These are phyloP conservation scores for Penicillium desertorum DNA, from an alignment of 495 filamentous ascomycete genomes.

Conservation along the genomic window DNA sequence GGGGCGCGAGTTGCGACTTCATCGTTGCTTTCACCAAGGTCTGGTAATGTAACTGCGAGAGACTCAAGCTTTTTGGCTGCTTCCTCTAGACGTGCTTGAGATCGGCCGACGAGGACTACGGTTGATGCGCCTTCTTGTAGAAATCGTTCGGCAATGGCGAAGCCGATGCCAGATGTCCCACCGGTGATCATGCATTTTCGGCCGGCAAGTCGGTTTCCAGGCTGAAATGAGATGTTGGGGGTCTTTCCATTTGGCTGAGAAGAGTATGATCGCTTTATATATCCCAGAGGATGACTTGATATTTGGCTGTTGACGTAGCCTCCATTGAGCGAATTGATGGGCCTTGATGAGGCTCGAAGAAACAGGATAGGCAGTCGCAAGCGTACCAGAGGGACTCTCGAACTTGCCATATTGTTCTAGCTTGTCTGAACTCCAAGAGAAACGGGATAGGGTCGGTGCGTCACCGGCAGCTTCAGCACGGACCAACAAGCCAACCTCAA, in stretches of 20 bases:
- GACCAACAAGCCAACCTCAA: slow-evolving; percentile 22
- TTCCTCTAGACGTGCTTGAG: slow-evolving; percentile 38
- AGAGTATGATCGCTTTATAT: slow-evolving; percentile 17
- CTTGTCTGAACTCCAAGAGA: background rate
- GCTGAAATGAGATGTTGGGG: slow-evolving; percentile 3
- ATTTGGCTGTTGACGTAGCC: background rate
- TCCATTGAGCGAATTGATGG: background rate
- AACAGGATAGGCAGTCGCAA: background rate
- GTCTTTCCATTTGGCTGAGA: background rate
- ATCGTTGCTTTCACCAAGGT: background rate
- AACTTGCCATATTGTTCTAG: background rate
- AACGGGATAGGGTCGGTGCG: background rate
- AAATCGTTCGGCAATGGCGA: slow-evolving; percentile 65
- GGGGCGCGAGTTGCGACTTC: slow-evolving; percentile 24
- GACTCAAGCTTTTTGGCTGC: slow-evolving; percentile 29
- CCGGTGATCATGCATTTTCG: slow-evolving; percentile 61
- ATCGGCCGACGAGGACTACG: slow-evolving; percentile 54
- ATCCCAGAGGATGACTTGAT: background rate
- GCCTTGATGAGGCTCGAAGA: background rate
- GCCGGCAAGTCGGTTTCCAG: slow-evolving; percentile 34
- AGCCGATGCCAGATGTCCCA: slow-evolving; percentile 64
- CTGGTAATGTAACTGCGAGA: slow-evolving; percentile 1
- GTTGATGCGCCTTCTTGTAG: slow-evolving; percentile 59
- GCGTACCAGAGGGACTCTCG: background rate
- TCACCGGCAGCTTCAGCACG: slow-evolving; percentile 27